Evolutionary conservation across 2,329 filamentous ascomycete genomes (phyloP).

Genomic region (Talaromyces albobiverticillius): DNA sequence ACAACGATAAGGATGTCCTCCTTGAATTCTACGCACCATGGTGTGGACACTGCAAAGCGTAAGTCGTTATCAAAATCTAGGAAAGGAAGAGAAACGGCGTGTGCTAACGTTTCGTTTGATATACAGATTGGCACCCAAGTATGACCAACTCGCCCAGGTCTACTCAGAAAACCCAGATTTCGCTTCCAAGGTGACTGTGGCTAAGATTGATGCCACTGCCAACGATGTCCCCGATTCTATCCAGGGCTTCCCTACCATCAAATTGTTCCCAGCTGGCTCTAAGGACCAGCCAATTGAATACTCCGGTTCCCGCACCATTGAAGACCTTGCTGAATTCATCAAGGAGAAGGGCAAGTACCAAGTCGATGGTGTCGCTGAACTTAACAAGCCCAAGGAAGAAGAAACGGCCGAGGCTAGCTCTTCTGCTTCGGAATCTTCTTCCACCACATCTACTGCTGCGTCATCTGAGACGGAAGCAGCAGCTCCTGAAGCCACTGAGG

Average conservation of each 20-base stretch:
- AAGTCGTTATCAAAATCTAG: conserved; percentile 25
- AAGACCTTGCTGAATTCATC: conserved; percentile 90
- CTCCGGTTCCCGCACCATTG: conserved; percentile 79
- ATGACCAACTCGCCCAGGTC: conserved; percentile 61
- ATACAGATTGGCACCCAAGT: conserved; percentile 60
- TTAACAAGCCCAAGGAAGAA: conserved; percentile 53
- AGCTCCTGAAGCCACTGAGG: conserved; percentile 14
- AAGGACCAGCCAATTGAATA: conserved; percentile 86
- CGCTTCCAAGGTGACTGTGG: conserved; percentile 62
- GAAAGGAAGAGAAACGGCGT: neutral
- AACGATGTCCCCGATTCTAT: conserved; percentile 98
- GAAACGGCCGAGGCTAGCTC: conserved; percentile 21
- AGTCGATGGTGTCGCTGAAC: conserved; percentile 62
- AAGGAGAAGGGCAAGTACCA: conserved; percentile 92
- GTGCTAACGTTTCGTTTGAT: conserved; percentile 12
- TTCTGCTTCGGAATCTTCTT: conserved; percentile 18
- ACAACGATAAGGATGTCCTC: conserved; percentile 94
- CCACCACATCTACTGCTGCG: conserved; percentile 21
- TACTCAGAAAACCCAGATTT: conserved; percentile 51
- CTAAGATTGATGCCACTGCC: conserved; percentile 91
- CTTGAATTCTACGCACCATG: conserved; percentile 96
- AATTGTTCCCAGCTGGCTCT: conserved; percentile 87
- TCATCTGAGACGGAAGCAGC: conserved; percentile 25
- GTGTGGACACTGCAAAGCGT: conserved; percentile 69
- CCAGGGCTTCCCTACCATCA: conserved; percentile 97